phyloP scores from a whole-genome alignment of 2,329 filamentous ascomycete species.

The Monilinia laxa region DNA sequence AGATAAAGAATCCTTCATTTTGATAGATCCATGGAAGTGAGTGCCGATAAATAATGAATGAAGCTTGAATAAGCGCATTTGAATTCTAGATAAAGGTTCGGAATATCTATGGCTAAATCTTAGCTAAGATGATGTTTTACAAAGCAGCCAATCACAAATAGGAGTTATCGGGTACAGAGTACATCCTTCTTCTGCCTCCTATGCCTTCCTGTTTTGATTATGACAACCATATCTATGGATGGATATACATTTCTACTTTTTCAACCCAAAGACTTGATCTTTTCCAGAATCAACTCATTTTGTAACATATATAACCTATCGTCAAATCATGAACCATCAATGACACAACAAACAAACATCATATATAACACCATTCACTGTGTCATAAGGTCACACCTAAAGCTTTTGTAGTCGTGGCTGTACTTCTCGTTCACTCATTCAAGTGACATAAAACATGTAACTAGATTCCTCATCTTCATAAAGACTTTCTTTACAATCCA shows the following conservation, averaged over 20 bases:
- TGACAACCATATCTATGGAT: not conserved
- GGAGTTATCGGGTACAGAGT: not conserved
- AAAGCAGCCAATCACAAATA: slow-evolving; percentile 3
- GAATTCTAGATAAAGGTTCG: not conserved
- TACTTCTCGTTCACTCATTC: slow-evolving; percentile 4
- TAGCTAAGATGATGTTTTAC: not conserved
- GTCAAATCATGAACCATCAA: not conserved
- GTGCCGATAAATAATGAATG: not conserved
- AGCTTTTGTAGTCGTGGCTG: not conserved
- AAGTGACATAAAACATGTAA: not conserved
- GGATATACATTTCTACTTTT: not conserved
- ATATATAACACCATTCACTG: not conserved
- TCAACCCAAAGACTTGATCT: not conserved
- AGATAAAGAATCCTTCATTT: slow-evolving; percentile 24
- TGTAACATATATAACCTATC: not conserved
- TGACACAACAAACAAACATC: not conserved
- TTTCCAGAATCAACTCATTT: not conserved
- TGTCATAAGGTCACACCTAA: not conserved
- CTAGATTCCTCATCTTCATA: not conserved
- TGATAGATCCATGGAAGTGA: slow-evolving; percentile 24
- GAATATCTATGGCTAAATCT: slow-evolving; percentile 5
- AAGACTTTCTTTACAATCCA: not conserved
- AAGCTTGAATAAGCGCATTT: not conserved
- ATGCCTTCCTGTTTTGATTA: not conserved
- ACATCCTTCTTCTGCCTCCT: not conserved